Evolutionary conservation across 352 stramenopile species (phyloP), one percentile per base, ranked within the genome.

Genomic region (Globisporangium cylindrosporum): DNA sequence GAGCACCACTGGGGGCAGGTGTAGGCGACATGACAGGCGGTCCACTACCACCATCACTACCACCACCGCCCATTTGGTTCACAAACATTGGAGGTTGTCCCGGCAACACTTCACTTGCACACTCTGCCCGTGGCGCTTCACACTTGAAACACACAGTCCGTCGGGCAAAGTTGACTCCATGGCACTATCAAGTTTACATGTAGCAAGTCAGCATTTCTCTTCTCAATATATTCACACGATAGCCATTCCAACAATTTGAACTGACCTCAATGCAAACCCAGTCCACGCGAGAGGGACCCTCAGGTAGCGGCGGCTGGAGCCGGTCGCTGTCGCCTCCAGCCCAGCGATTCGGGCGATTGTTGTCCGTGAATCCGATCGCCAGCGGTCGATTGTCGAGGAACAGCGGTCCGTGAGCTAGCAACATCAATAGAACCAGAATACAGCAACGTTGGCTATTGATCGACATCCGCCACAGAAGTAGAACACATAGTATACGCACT

Each of bases 61-160:
- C 43, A 12, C 57, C 43, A 38, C 22, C 38, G 25, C 9, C 7
- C 6, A 22, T 25, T 9, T 38, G 60, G 53, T n/a, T 59, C 27
- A 1, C 2, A 27, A 58, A 32, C 27, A 20, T 12, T 7, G 20
- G 12, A n/a, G 32, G 12, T 20, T 57, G 66, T 12, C 49, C 53
- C 18, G 62, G 66, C 4, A 76, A 64, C 4, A 89, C 73, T 34
- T 89, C 81, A 58, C 78, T 69, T 7, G 71, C 67, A 10, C 78
- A 46, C 32, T 74, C 68, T 2, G 72, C 63, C 29, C 78, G 89
- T 0, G 76, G 69, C 18, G 63, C 71, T 10, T 82, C 79, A 68
- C 88, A 95, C 69, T 92, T 90, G 70, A 93, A 93, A 58, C 88
- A 95, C 41, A 60, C 72, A 4, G 72, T 72, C 27, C 88, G 75